Percentiles rank a stretch among this genome's conserved stretches.
These are phyloP conservation scores for Ceratobasidium sp. DNA, from an alignment of 1,284 basidiomycete species.

Conservation along the genomic window DNA sequence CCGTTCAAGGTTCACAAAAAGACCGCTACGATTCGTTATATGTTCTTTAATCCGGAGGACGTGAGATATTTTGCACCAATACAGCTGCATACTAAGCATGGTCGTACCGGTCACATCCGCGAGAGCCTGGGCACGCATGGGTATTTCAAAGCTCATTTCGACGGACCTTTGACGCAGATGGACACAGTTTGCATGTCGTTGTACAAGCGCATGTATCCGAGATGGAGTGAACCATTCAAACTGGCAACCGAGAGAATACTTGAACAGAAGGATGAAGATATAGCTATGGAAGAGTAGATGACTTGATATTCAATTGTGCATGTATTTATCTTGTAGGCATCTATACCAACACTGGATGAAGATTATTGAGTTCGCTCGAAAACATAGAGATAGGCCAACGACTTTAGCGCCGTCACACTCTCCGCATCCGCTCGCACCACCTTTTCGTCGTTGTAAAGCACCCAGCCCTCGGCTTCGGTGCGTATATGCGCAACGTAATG, in stretches of 20 bases:
- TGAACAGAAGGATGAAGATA: constrained; percentile 4
- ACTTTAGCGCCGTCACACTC: constrained; percentile 74
- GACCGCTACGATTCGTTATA: constrained; percentile 96
- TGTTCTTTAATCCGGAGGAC: constrained; percentile 97
- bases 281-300: constrained; percentile 32
- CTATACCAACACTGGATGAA: constrained; percentile 4
- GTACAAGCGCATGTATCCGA: constrained; percentile 91
- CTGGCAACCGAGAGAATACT: neutral
- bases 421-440: constrained; percentile 80
- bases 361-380: constrained; percentile 66
- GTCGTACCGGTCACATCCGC: constrained; percentile 88
- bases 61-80: constrained; percentile 93
- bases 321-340: constrained; percentile 14
- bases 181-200: constrained; percentile 91
- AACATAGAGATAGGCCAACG: constrained; percentile 87
- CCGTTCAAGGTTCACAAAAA: constrained; percentile 98
- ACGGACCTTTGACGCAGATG: constrained; percentile 95
- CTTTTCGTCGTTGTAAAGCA: constrained; percentile 96
- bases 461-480: constrained; percentile 64
- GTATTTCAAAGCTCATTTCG: constrained; percentile 97
- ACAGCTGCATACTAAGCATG: constrained; percentile 92
- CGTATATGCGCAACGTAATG: constrained; percentile 90
- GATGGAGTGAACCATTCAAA: constrained; percentile 71
- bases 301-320: neutral
- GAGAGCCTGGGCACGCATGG: constrained; percentile 98